phyloP scores from a whole-genome alignment of 352 stramenopile genomes.

The Globisporangium polare region DNA sequence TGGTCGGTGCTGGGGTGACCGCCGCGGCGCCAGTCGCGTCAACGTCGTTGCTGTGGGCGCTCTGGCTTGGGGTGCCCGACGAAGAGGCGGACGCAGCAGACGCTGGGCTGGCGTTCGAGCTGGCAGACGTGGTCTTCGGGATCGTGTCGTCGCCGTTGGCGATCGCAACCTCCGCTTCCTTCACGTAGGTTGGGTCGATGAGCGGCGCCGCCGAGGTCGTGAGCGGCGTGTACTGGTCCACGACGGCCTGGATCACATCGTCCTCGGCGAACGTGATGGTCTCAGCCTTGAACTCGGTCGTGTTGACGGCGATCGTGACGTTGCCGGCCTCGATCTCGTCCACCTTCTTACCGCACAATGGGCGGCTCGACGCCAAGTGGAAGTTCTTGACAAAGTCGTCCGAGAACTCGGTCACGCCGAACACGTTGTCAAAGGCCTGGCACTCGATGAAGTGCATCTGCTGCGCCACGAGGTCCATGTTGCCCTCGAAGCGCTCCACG shows the following conservation, averaged over 20 bases:
- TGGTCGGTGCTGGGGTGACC: conserved; percentile 8
- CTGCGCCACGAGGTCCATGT: conserved; percentile 51
- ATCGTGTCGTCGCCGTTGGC: conserved; percentile 13
- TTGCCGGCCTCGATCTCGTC: conserved; percentile 44
- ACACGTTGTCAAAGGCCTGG: conserved; percentile 51
- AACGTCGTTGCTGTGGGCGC: neutral
- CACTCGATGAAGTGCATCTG: conserved; percentile 64
- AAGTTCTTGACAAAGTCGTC: conserved; percentile 46
- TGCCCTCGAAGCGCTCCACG: conserved; percentile 50
- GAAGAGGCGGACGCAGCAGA: neutral
- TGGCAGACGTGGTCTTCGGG: conserved; percentile 7
- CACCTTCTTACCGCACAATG: conserved; percentile 43
- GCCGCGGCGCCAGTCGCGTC: neutral
- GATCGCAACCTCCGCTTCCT: conserved; percentile 18
- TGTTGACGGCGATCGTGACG: conserved; percentile 36
- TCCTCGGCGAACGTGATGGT: conserved; percentile 32
- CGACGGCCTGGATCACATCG: conserved; percentile 26
- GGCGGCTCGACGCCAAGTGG: conserved; percentile 44
- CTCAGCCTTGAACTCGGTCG: conserved; percentile 35
- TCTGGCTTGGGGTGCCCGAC: neutral
- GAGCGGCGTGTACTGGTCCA: conserved; percentile 22
- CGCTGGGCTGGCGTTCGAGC: conserved; percentile 2
- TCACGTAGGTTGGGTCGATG: conserved; percentile 24
- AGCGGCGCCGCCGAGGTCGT: conserved; percentile 20
- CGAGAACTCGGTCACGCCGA: conserved; percentile 42